Evolutionary conservation across 2,329 filamentous ascomycete species (phyloP), one percentile per base, ranked within the genome.

Genomic region (Huntiella savannae): DNA sequence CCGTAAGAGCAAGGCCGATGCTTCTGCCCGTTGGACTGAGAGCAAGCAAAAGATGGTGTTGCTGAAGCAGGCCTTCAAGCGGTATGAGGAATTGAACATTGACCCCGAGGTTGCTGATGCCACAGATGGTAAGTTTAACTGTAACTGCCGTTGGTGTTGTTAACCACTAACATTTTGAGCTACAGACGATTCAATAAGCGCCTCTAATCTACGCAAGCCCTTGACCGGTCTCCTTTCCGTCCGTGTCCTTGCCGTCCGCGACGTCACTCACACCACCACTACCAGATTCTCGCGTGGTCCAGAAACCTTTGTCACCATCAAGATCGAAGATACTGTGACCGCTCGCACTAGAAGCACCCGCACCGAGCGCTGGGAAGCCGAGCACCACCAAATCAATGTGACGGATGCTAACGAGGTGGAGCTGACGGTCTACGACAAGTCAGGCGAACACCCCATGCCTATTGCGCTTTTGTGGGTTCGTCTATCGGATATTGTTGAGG

Each of bases 331-430:
- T 62, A 76, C 80, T 45, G 76, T 95, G 51, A 85, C 92, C 55
- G 87, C 86, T 36, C 76, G 86, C 53, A 98, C 91, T 17, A 84
- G 77, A 60, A 73, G 81, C 1, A 85, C 87, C 7, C 73, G 87
- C 49, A 93, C 71, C 51, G 91, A 98, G 62, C 77, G 77, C 56
- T 98, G 88, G 88, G 78, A 86, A 37, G 83, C 85, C 54, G 91
- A 98, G 63, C 75, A 79, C 33, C 91, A 95, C 61, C 86, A 79
- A 49, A 79, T 98, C 51, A 84, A 91, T 53, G 91, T 98, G 48
- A 88, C 96, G 63, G 96, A 96, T 66, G 91, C 91, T 45, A 98
- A 98, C 62, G 91, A 98, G 63, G 85, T 98, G 51, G 91, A 98
- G 60, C 75, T 98, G 46, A 96, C 86, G 0, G 87, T 98, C 8